Evolutionary conservation across 208 protist genomes (phyloP).

Genomic region (Dictyostelium gargantuum): DNA sequence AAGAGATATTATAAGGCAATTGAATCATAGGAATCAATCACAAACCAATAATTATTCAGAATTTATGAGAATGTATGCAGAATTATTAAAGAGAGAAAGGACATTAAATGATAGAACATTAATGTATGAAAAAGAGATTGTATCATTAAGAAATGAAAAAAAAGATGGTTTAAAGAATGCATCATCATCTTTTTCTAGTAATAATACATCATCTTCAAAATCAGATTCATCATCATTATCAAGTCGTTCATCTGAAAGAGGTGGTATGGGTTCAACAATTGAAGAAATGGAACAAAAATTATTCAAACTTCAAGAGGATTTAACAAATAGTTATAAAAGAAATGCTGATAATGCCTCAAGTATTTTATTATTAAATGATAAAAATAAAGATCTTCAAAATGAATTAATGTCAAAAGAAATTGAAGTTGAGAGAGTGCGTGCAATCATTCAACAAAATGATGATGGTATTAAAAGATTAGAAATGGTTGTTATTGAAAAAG

Average conservation of each 20-base stretch:
- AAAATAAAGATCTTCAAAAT: constrained; percentile 63
- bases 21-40: constrained; percentile 23
- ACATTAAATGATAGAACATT: constrained; percentile 12
- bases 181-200: not conserved
- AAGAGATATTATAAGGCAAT: constrained; percentile 17
- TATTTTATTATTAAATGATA: constrained; percentile 19
- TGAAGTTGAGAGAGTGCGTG: not conserved
- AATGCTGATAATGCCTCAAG: constrained; percentile 54
- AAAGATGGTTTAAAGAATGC: not conserved
- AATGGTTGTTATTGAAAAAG: constrained; percentile 22
- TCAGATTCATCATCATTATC: not conserved
- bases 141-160: constrained; percentile 45
- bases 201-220: not conserved
- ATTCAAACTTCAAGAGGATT: constrained; percentile 59
- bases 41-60: constrained; percentile 42
- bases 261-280: not conserved
- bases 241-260: not conserved
- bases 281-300: constrained; percentile 58
- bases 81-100: constrained; percentile 24
- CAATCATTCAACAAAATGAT: not conserved
- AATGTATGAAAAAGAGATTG: constrained; percentile 54
- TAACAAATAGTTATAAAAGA: constrained; percentile 63
- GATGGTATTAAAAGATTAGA: constrained; percentile 16
- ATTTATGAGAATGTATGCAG: not conserved
- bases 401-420: constrained; percentile 57